Evolutionary conservation across 192 early-diverging fungal genomes (phyloP), one percentile per base, ranked within the genome.

Genomic region (Fimicolochytrium jonesii): DNA sequence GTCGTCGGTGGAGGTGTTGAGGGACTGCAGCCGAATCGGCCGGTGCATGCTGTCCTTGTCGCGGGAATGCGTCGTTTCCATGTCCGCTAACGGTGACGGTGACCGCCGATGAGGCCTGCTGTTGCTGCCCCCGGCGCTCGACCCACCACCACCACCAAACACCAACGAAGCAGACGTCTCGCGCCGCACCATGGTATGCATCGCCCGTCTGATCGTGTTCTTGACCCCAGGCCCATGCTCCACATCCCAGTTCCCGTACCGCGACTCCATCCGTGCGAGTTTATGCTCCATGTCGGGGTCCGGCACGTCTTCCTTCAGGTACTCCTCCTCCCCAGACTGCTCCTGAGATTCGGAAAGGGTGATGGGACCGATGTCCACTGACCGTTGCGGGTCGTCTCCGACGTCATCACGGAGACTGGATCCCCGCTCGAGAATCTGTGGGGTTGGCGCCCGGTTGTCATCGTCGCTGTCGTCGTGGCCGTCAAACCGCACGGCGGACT

Each of bases 221-320:
- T 34, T 49, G 29, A 41, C 29, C 15, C 59, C 59, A 30, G 17
- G 6, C 2, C 36, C 61, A 29, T 5, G 20, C 54, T 63, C 61
- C 41, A 17, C 9, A 26, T 64, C 60, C 55, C 50, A 63, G 22
- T 36, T 22, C 17, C 43, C 23, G 10, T 17, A 36, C 10, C 37
- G 48, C 51, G 42, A 35, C 32, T 56, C 53, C 51, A 28, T 33
- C 33, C 45, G 50, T 13, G 51, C 51, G 28, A 67, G 18, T 36
- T 49, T 60, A 18, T 56, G 49, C 34, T 66, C 64, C 41, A 55
- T 4, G 41, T 72, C 70, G 4, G 70, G 72, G 46, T 74, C 68
- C 11, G 72, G 72, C 9, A 74, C 72, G 34, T 74, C 72, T 13
- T 74, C 68, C 25, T 61, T 51, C 18, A 74, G 46, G 34, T 66